phyloP scores from a whole-genome alignment of 2,329 filamentous ascomycete species.

The Chalaropsis ovoidea region DNA sequence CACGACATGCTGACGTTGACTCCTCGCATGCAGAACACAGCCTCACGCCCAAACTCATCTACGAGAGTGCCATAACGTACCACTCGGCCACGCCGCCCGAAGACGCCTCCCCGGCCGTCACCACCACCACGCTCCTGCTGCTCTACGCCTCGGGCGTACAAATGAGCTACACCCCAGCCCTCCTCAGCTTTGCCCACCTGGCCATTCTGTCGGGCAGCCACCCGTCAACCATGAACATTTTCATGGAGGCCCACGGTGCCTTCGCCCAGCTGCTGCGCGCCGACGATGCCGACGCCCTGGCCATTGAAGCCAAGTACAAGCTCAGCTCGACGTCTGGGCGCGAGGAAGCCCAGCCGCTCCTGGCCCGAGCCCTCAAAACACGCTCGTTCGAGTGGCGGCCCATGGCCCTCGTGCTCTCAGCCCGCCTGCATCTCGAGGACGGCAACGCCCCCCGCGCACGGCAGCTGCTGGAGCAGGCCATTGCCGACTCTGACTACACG shows the following conservation, averaged over 20 bases:
- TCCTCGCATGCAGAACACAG: not conserved
- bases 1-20: not conserved
- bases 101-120: constrained; percentile 19
- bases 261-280: constrained; percentile 16
- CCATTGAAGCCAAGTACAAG: constrained; percentile 29
- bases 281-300: constrained; percentile 33
- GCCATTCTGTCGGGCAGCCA: constrained; percentile 29
- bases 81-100: not conserved
- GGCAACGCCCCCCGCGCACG: not conserved
- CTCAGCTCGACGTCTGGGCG: not conserved
- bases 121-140: constrained; percentile 30
- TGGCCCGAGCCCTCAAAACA: constrained; percentile 15
- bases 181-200: constrained; percentile 18
- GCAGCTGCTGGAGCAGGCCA: not conserved
- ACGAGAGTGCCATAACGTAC: constrained; percentile 20
- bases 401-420: constrained; percentile 5
- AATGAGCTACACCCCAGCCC: constrained; percentile 7
- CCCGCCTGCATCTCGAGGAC: not conserved
- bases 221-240: constrained; percentile 26
- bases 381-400: constrained; percentile 25
- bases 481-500: constrained; percentile 11
- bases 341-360: constrained; percentile 21
- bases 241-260: constrained; percentile 4
- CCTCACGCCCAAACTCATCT: not conserved
- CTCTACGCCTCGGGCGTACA: constrained; percentile 31